Base-by-base conservation (phyloP, 805 yeast species). In the Starmerella scarabaei region DNA sequence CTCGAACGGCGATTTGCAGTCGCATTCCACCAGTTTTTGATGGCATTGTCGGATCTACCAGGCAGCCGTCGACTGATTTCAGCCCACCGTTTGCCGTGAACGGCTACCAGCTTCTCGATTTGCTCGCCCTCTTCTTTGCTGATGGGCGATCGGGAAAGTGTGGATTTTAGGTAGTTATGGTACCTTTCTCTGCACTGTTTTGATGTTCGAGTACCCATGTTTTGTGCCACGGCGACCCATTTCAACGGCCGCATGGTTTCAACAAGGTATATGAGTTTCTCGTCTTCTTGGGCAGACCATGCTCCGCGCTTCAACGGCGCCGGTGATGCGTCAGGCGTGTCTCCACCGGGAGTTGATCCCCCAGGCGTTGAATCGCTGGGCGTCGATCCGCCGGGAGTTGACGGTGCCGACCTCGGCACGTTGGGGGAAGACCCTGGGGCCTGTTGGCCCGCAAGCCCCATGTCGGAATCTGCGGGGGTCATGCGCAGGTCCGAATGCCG, bases 21-120 rank as follows among this genome's bases (percentile, higher is more conserved):
- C 3, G 94, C 93, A 55, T 83, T 83, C 94, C 94, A 84, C 94
- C 94, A 85, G 61, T 85, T 85, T 57, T 83, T 83, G 52, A 83
- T 82, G 17, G 93, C 85, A 58, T 83, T 84, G 59, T 84, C 95
- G n/a, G 80, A 71, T 38, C 95, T 66, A 2, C 94, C 94, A 46
- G 80, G 78, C 42, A 84, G 63, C 59, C 83, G 93, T 38, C 94
- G 70, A 15, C 94, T 83, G 34, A 84, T 85, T 54, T 82, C 94
- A 0, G 95, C 94, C 95, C 95, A 84, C 52, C 81, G 71, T 58
- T 84, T 83, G 34, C 95, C 95, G 56, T 81, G 73, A 48, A 74
- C 71, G 9, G 66, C 71, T 30, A 85, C 94, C 40, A 85, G 67
- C 47, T 74, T 75, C 61, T 84, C 94, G 47, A 84, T 85, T 44